Evolutionary conservation across 2,329 filamentous ascomycete species (phyloP), one percentile per base, ranked within the genome.

Genomic region (Microcera coccophila): DNA sequence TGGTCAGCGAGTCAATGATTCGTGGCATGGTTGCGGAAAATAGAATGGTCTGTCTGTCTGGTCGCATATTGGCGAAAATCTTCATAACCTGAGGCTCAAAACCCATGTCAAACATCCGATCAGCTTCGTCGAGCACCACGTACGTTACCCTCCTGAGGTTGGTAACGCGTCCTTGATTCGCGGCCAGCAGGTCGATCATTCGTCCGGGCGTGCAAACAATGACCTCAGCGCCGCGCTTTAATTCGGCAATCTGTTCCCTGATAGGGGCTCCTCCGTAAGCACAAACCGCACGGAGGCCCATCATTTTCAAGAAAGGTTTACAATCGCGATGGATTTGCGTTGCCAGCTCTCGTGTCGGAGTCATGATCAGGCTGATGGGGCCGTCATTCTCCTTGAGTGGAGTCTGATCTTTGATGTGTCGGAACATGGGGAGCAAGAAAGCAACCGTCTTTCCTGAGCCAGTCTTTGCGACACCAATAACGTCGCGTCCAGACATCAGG

Each of bases 101-200:
- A 12, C 93, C 93, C 93, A 98, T 97, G 64, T 98, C 93, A 62
- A 97, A 96, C 93, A 98, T 97, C 49, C 93, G 85, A 67, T 98
- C 93, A 36, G 93, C 93, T 69, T 98, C 93, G 62, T 98, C 93
- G 29, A 98, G 79, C 10, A 98, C 93, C 18, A 96, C 82, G 63
- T 97, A 98, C 0, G 89, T 93, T 11, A 95, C 88, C 50, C 93
- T 80, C 54, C 79, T 82, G 43, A 98, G 74, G 59, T 94, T 97
- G 11, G 91, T 95, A 9, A 97, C 90, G 49, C 90, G 82, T n/a
- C 91, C 91, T 52, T 87, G 85, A 62, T 97, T 98, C 39, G 90
- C 90, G 31, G 90, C 88, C 22, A 98, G 74, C 15, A 98, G 78
- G 72, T 98, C 93, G 58, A 98, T 96, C 76, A 97, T 85, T 43